Evolutionary conservation across 192 early-diverging fungal genomes (phyloP).

Genomic region (Backusella circina): DNA sequence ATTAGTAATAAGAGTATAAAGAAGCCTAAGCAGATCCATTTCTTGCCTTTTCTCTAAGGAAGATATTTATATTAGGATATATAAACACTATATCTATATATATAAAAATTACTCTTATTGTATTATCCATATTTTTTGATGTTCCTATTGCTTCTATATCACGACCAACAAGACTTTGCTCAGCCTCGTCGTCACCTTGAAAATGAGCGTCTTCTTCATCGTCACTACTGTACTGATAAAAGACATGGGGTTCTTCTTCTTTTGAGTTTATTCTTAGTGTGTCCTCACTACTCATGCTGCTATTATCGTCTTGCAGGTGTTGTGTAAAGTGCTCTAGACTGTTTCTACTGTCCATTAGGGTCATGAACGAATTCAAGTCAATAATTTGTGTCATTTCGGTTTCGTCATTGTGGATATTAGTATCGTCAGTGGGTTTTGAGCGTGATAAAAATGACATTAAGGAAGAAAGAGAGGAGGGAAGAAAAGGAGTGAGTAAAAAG

Average conservation of each 20-base stretch:
- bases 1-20: slow-evolving; percentile 12
- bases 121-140: neutral
- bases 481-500: neutral
- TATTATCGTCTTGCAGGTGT: neutral
- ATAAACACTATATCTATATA: neutral
- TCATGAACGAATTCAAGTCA: neutral
- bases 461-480: neutral
- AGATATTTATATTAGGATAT: no score
- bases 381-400: slow-evolving; percentile 11
- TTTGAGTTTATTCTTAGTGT: neutral
- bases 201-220: neutral
- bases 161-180: neutral
- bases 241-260: neutral
- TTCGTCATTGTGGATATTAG: neutral
- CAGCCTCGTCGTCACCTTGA: neutral
- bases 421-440: neutral
- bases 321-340: neutral
- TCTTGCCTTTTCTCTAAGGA: slow-evolving; percentile 1
- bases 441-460: neutral
- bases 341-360: slow-evolving; percentile 7
- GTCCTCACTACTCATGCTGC: slow-evolving; percentile 4
- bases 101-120: neutral
- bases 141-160: neutral
- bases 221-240: neutral
- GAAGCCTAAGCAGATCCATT: slow-evolving; percentile 25